Conservation (phyloP, 164 flowering plant species). For the Chimonanthus praecox region DNA sequence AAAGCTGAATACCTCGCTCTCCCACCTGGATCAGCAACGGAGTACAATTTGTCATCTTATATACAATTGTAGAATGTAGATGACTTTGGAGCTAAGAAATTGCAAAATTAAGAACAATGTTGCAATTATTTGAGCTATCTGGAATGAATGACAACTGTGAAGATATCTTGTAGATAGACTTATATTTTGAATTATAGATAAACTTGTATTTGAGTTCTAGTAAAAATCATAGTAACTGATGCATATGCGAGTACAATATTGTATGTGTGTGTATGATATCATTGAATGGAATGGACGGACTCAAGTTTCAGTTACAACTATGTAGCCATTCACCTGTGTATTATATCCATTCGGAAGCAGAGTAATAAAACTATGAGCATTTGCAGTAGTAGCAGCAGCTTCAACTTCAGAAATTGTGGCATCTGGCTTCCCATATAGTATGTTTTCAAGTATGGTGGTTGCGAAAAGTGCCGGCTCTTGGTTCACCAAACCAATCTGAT, state of each 20-base stretch:
- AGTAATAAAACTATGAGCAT: conserved; percentile 88
- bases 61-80: neutral
- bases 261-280: no score
- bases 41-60: no score
- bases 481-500: conserved; percentile 92
- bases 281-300: no score
- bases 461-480: conserved; percentile 99
- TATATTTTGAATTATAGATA: no score
- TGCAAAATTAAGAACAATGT: no score
- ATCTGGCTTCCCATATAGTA: conserved; percentile 88
- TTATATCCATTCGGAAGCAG: conserved; percentile 84
- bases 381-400: conserved; percentile 87
- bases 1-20: conserved; percentile 93
- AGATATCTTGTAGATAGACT: no score
- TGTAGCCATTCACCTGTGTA: conserved; percentile 57
- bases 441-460: conserved; percentile 86
- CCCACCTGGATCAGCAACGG: conserved; percentile 57
- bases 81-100: neutral
- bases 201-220: no score
- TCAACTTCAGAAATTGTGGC: conserved; percentile 84
- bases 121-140: no score
- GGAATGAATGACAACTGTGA: no score
- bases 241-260: no score
- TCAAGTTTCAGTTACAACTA: no score
- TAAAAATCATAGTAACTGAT: no score